phyloP scores from a whole-genome alignment of 2,329 filamentous ascomycete genomes.

The Beauveria pseudobassiana region DNA sequence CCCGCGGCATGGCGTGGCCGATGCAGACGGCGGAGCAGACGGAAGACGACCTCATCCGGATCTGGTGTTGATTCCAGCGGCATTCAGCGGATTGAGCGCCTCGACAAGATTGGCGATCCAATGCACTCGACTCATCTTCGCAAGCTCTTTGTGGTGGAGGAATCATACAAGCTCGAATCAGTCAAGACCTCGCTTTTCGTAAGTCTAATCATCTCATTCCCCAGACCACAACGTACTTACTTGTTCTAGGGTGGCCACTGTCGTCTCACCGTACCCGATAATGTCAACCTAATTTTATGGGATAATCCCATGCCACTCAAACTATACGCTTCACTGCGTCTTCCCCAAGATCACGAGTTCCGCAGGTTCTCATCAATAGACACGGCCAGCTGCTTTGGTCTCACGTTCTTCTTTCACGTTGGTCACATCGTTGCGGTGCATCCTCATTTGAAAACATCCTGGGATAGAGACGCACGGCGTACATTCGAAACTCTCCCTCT shows the following conservation, averaged over 20 bases:
- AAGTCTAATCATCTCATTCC: not conserved
- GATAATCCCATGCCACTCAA: constrained; percentile 1
- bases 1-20: constrained; percentile 1
- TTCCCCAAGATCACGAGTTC: not conserved
- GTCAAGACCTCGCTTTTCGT: not conserved
- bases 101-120: not conserved
- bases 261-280: not conserved
- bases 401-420: constrained; percentile 3
- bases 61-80: constrained; percentile 7
- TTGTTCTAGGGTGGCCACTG: not conserved
- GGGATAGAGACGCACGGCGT: not conserved
- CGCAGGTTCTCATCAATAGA: not conserved
- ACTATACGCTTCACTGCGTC: not conserved
- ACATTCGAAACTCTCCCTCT: constrained; percentile 3
- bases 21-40: not conserved
- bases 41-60: not conserved
- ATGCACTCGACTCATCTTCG: not conserved
- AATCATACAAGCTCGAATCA: not conserved
- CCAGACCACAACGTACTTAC: not conserved
- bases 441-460: not conserved
- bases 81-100: constrained; percentile 2
- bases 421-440: constrained; percentile 2
- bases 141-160: not conserved
- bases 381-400: not conserved
- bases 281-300: not conserved